These are phyloP conservation scores for Warburgia ugandensis DNA, from an alignment of 164 flowering plant species.

Conservation along the genomic window DNA sequence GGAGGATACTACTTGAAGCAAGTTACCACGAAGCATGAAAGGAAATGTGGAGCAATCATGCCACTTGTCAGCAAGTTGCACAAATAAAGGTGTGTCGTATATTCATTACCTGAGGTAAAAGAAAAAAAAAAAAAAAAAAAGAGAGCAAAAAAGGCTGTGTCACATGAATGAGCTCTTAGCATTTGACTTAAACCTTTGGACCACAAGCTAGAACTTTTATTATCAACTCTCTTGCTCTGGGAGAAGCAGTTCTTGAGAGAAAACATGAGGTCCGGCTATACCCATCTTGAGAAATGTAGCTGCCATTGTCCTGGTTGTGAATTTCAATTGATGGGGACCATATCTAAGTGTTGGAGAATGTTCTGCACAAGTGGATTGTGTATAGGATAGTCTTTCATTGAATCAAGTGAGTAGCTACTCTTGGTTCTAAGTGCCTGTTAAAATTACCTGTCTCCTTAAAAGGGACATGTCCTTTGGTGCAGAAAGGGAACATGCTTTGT, in stretches of 20 bases:
- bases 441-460: too few relatives aligned
- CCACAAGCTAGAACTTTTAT: too few relatives aligned
- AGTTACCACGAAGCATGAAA: too few relatives aligned
- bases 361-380: neutral
- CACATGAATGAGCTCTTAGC: neutral
- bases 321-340: slow-evolving; percentile 3
- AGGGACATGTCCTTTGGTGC: too few relatives aligned
- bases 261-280: neutral
- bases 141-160: neutral
- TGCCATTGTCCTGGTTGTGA: neutral
- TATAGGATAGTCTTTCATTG: neutral
- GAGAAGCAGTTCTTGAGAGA: neutral
- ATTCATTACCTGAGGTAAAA: too few relatives aligned
- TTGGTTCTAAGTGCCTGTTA: too few relatives aligned
- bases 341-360: slow-evolving; percentile 4
- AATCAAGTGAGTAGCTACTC: neutral
- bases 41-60: too few relatives aligned
- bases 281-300: neutral
- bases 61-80: neutral
- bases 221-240: too few relatives aligned
- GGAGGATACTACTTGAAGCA: too few relatives aligned
- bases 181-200: neutral
- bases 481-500: too few relatives aligned
- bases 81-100: too few relatives aligned
- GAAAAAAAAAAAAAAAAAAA: too few relatives aligned